Evolutionary conservation across 805 yeast genomes (phyloP), one percentile per base, ranked within the genome.

Genomic region (Saccharomycopsis schoenii): DNA sequence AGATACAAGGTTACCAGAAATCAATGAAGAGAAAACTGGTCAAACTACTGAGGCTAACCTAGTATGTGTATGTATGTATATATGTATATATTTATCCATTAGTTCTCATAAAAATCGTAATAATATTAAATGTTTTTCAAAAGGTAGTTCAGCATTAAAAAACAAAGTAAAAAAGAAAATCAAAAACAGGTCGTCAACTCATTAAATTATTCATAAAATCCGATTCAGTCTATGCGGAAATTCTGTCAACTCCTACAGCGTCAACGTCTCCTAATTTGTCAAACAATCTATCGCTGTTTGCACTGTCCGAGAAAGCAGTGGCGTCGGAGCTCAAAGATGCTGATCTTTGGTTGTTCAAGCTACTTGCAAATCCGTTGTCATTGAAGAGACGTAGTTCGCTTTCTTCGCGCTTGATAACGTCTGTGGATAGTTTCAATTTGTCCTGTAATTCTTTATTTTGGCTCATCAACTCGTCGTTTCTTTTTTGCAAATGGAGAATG

Each of bases 401-500:
- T 24, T 47, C 52, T 47, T 47, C 52, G 12, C 21, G n/a, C n/a
- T 47, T 47, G 14, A 47, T 25, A 10, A 24, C 12, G 10, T 47
- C 12, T 24, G 14, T 8, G 2, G 52, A 3, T 34, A 21, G 9
- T 47, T 12, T 12, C 52, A 47, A 47, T 25, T 47, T 47, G 34
- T 47, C 17, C 29, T 41, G 39, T 6, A 60, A 41, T 60, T 61
- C 67, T 66, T 1, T 63, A 64, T 64, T 71, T 74, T 83, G 84
- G 29, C 71, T 71, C 60, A 67, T 73, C 64, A 84, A 75, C 1
- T 69, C 57, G 1, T 77, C 81, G 67, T 84, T 84, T 67, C 85
- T 86, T 64, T 72, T 71, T 65, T 88, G 91, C 70, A 88, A 76
- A 71, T 87, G 92, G 65, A 80, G 82, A 65, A 88, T 87, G 68